Conservation (phyloP, 352 stramenopile genomes). For the Blastocystis sp. region DNA sequence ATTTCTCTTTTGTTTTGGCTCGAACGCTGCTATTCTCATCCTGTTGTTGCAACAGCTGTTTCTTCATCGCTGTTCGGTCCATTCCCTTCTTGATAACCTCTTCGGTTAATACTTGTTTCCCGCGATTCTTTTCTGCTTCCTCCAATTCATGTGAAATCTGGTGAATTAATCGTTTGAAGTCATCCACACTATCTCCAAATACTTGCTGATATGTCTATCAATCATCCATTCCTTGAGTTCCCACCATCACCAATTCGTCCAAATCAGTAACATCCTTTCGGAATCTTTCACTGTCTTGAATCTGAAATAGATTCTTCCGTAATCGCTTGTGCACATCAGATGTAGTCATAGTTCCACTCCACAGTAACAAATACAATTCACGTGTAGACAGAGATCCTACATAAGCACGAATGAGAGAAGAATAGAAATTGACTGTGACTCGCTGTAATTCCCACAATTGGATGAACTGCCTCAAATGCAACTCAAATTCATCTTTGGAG, state of each 20-base stretch:
- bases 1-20: neutral
- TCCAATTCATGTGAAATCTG: neutral
- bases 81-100: neutral
- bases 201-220: neutral
- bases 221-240: neutral
- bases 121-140: neutral
- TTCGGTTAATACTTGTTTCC: neutral
- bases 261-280: neutral
- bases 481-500: no score
- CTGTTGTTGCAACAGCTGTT: neutral
- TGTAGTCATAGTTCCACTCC: neutral
- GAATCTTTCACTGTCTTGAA: neutral
- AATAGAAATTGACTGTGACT: neutral
- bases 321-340: neutral
- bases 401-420: neutral
- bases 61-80: neutral
- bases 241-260: neutral
- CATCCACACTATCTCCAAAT: neutral
- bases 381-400: neutral
- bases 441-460: no score
- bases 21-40: neutral
- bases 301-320: neutral
- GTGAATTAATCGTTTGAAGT: neutral
- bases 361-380: neutral
- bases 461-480: no score